Percentiles rank a stretch among this genome's conserved stretches.
Evolutionary conservation across 2,329 filamentous ascomycete species (phyloP).

Genomic region (Curvularia spicifera): DNA sequence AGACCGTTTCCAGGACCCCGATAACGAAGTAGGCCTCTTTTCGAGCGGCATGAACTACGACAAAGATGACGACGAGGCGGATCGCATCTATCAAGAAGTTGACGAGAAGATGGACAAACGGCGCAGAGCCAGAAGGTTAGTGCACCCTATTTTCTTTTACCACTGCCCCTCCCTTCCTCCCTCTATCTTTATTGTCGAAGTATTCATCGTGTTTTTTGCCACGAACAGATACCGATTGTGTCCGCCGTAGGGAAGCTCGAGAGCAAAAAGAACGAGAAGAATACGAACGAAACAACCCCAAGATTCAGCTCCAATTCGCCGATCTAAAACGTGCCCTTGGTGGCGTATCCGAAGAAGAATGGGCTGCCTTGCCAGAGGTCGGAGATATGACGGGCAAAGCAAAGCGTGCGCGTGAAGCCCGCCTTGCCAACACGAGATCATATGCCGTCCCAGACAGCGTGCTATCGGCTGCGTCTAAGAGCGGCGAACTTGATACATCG

Average conservation of each 20-base stretch:
- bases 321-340: constrained; percentile 91
- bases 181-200: constrained; percentile 47
- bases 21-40: constrained; percentile 95
- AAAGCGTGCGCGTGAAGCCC: constrained; percentile 80
- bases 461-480: constrained; percentile 81
- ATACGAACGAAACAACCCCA: constrained; percentile 96
- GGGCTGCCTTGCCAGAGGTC: constrained; percentile 93
- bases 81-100: constrained; percentile 92
- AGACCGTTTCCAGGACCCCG: constrained; percentile 90
- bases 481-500: constrained; percentile 82
- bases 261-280: constrained; percentile 91
- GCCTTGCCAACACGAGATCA: constrained; percentile 70
- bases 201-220: constrained; percentile 71
- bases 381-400: constrained; percentile 97
- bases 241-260: constrained; percentile 83
- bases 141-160: constrained; percentile 47
- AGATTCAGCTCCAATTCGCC: constrained; percentile 97
- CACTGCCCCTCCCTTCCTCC: constrained; percentile 22
- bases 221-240: constrained; percentile 77
- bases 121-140: constrained; percentile 84
- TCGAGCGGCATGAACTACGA: constrained; percentile 90
- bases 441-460: constrained; percentile 98
- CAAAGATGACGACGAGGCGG: constrained; percentile 96
- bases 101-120: constrained; percentile 97
- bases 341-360: constrained; percentile 91